These are phyloP conservation scores for Marasmius oreades DNA, from an alignment of 1,284 basidiomycete genomes.

Conservation along the genomic window DNA sequence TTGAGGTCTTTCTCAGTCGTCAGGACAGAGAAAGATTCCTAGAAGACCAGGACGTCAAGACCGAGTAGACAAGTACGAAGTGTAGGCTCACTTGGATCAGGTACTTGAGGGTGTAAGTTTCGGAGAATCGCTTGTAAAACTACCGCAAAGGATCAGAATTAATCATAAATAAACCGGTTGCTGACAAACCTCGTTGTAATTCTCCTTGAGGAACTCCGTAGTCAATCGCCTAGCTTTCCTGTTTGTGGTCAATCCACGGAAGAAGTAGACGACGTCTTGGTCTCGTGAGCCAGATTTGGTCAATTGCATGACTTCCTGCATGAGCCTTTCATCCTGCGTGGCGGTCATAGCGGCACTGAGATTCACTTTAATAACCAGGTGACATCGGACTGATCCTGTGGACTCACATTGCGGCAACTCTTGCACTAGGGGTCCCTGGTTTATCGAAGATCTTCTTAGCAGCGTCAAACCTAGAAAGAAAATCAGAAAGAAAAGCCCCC, in stretches of 20 bases:
- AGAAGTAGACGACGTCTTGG: conserved; percentile 64
- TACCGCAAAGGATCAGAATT: not conserved
- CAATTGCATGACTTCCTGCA: conserved; percentile 57
- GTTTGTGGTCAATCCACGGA: conserved; percentile 43
- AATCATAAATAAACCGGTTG: not conserved
- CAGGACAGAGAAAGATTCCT: conserved; percentile 7
- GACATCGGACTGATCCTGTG: not conserved
- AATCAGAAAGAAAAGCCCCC: not conserved
- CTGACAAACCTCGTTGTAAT: conserved; percentile 54
- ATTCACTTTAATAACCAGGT: conserved; percentile 31
- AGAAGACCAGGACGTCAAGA: not conserved
- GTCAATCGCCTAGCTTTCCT: conserved; percentile 38
- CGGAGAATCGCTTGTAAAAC: conserved; percentile 9
- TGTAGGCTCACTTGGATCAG: conserved; percentile 10
- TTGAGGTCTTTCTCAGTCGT: conserved; percentile 11
- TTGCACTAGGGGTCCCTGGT: conserved; percentile 69
- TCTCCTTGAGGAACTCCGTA: conserved; percentile 38
- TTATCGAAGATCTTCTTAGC: conserved; percentile 70
- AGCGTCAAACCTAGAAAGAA: conserved; percentile 44
- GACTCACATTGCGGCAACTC: conserved; percentile 56
- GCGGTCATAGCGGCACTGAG: conserved; percentile 39
- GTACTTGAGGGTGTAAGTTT: conserved; percentile 8
- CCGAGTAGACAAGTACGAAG: not conserved
- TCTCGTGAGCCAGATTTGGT: conserved; percentile 55
- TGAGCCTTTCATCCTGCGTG: conserved; percentile 41